phyloP scores from a whole-genome alignment of 2,329 filamentous ascomycete species.

The Immersiporthe knoxdaviesiana region DNA sequence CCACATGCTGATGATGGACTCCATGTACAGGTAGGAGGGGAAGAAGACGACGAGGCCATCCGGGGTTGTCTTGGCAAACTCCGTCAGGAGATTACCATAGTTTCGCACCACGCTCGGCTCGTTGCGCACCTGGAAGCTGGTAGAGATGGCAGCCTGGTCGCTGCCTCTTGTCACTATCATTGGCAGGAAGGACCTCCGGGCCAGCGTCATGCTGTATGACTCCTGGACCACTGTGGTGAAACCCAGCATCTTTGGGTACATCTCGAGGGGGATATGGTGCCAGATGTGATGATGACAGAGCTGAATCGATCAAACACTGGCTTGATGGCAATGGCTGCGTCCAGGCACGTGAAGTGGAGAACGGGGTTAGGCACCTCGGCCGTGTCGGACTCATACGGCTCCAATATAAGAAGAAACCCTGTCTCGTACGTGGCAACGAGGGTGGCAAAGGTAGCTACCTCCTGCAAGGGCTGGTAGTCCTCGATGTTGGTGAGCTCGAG shows the following conservation, averaged over 20 bases:
- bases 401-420: conserved; percentile 93
- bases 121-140: conserved; percentile 91
- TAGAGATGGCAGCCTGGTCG: conserved; percentile 91
- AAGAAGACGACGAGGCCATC: conserved; percentile 99
- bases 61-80: conserved; percentile 94
- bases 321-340: conserved; percentile 96
- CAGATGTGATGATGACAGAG: conserved; percentile 97
- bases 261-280: conserved; percentile 97
- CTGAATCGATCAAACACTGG: conserved; percentile 97
- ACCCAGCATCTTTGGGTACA: conserved; percentile 98
- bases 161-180: conserved; percentile 97
- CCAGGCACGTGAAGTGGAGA: conserved; percentile 95
- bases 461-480: conserved; percentile 94
- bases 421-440: conserved; percentile 96
- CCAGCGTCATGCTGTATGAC: conserved; percentile 96
- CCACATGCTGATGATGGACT: conserved; percentile 99
- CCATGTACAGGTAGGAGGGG: conserved; percentile 98
- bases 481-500: conserved; percentile 97
- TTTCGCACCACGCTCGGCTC: conserved; percentile 97
- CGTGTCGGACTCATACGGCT: conserved; percentile 93
- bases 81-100: conserved; percentile 89
- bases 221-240: conserved; percentile 93
- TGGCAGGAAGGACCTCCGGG: conserved; percentile 90
- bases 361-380: conserved; percentile 95
- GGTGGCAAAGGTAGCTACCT: conserved; percentile 96